Evolutionary conservation across 306 rosid species (phyloP).

Genomic region (Castanea crenata): DNA sequence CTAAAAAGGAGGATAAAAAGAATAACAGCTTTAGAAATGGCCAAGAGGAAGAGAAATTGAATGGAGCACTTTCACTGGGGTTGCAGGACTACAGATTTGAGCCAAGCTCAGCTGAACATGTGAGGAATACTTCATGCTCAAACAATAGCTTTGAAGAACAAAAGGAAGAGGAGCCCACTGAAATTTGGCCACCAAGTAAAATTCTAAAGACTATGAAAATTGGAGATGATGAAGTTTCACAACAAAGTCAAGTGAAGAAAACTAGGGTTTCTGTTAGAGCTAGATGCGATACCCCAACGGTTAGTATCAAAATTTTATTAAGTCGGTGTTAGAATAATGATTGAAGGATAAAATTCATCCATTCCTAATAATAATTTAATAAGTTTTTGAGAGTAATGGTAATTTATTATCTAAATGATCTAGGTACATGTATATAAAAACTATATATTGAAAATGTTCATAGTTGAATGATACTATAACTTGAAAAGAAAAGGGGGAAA

Average conservation of each 20-base stretch:
- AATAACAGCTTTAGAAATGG: background rate
- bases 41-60: conserved; percentile 16
- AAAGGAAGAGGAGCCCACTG: conserved; percentile 33
- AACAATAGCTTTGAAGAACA: conserved; percentile 21
- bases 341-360: too few species aligned
- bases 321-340: too few species aligned
- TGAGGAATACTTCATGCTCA: conserved; percentile 4
- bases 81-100: conserved; percentile 34
- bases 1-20: conserved; percentile 18
- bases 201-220: conserved; percentile 27
- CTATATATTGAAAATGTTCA: too few species aligned
- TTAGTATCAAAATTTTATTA: conserved; percentile 18
- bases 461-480: too few species aligned
- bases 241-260: conserved; percentile 42
- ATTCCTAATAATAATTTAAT: too few species aligned
- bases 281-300: conserved; percentile 66
- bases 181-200: conserved; percentile 51
- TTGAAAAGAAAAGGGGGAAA: background rate
- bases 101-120: conserved; percentile 8
- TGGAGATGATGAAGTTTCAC: conserved; percentile 38
- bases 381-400: too few species aligned
- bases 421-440: too few species aligned
- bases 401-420: too few species aligned
- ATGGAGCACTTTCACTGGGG: conserved; percentile 45
- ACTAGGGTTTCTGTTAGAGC: conserved; percentile 76